Base-by-base conservation (phyloP, 2,329 filamentous ascomycete species). In the Calonectria fujianensis region DNA sequence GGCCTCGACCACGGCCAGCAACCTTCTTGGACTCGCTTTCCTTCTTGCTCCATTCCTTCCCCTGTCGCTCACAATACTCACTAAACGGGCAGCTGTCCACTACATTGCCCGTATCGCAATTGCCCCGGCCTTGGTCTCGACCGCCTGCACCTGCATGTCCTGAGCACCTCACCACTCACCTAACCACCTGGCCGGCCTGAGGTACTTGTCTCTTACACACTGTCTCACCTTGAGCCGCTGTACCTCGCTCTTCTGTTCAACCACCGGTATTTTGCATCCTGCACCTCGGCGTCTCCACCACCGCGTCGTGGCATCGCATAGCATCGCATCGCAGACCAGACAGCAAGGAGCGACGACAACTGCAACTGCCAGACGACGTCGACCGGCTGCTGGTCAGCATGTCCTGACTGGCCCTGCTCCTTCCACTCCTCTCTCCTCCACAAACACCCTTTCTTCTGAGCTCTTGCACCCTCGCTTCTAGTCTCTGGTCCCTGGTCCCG, bases 271-370 rank as follows among this genome's bases (percentile, higher is more conserved):
- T 66, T 72, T 78, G 76, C 77, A 79, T 77, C 74, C 73, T 74
- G 78, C 78, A 79, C 75, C 70, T 65, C 72, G 70, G 69, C 75
- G 76, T 79, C 78, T 69, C 79, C 79, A 80, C 79, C 79, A 78
- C 75, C 69, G 71, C 69, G 73, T 80, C 76, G 78, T 72, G 79
- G 74, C 76, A 77, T 79, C 64, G 78, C 74, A 76, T 73, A 74
- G 70, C 71, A 72, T 73, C 69, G 69, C 74, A 54, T 69, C 67
- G 69, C 71, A 66, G 67, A 64, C 57, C 59, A 77, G 41, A 74
- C 59, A 59, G 61, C 39, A 61, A 41, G 51, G 39, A 32, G 37
- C 51, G 32, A 68, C 69, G 32, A n/a, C 57, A 41, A 31, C 63
- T 37, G 16, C 64, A 37, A 39, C 31, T 41, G 31, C 63, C 16